Evolutionary conservation across 2,329 filamentous ascomycete genomes (phyloP).

Genomic region (Hypoxylon sp.): DNA sequence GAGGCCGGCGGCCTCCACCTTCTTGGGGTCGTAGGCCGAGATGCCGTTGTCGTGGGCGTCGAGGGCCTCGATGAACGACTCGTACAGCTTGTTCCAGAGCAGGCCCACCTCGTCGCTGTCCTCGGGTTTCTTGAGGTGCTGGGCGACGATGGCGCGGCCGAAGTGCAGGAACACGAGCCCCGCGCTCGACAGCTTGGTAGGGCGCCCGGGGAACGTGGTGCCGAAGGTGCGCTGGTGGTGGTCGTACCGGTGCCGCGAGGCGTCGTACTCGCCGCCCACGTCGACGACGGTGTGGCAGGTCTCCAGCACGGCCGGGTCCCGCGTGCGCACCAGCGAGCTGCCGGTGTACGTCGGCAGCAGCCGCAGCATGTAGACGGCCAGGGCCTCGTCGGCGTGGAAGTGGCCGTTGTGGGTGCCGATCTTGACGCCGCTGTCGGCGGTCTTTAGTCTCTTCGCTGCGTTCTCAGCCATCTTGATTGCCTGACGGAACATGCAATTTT

Average conservation of each 20-base stretch:
- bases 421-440: conserved; percentile 63
- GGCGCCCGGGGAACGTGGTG: conserved; percentile 83
- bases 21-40: conserved; percentile 79
- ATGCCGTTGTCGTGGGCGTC: conserved; percentile 99
- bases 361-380: conserved; percentile 95
- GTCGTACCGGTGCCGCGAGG: conserved; percentile 82
- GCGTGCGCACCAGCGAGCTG: conserved; percentile 84
- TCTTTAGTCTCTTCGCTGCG: conserved; percentile 87
- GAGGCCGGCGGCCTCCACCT: conserved; percentile 75
- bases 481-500: conserved; percentile 58
- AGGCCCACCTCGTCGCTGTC: conserved; percentile 76
- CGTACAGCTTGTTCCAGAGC: conserved; percentile 90
- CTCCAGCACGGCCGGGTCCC: conserved; percentile 81
- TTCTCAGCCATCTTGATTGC: conserved; percentile 72
- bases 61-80: conserved; percentile 92
- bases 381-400: conserved; percentile 98
- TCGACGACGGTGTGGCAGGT: conserved; percentile 96
- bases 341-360: conserved; percentile 82
- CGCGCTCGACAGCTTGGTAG: conserved; percentile 92
- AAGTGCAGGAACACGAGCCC: conserved; percentile 97
- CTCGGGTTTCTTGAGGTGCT: conserved; percentile 63
- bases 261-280: conserved; percentile 94
- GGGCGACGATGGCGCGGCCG: conserved; percentile 83
- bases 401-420: conserved; percentile 98
- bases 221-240: conserved; percentile 96